A percentile compares a stretch with the other conserved stretches of the same genome.
Evolutionary conservation across 1,139 yeast species (phyloP).

Genomic region (Candida frijolesensis): DNA sequence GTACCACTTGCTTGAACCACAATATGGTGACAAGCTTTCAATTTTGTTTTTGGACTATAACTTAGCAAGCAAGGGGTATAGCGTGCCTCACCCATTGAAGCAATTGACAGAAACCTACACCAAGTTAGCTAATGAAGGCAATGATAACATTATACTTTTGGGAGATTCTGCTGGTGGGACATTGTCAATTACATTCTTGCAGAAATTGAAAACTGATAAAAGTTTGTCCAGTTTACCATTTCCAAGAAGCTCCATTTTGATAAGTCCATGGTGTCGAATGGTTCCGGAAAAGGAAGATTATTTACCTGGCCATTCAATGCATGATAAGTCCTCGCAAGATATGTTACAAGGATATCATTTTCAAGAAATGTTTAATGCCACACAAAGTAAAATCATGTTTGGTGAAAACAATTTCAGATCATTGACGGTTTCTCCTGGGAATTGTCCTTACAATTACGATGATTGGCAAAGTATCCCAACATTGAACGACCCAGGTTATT

Average conservation of each 20-base stretch:
- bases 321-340: slow-evolving; percentile 36
- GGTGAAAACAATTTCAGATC: slow-evolving; percentile 15
- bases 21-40: slow-evolving; percentile 27
- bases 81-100: slow-evolving; percentile 37
- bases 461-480: slow-evolving; percentile 42
- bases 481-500: slow-evolving; percentile 26
- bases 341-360: slow-evolving; percentile 25
- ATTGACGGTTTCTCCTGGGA: slow-evolving; percentile 21
- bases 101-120: slow-evolving; percentile 36
- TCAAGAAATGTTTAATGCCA: slow-evolving; percentile 1
- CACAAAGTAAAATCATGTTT: slow-evolving; percentile 9
- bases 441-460: slow-evolving; percentile 17
- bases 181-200: slow-evolving; percentile 31
- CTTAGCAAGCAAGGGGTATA: slow-evolving; percentile 33
- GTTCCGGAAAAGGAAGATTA: slow-evolving; percentile 15
- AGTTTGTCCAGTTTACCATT: slow-evolving; percentile 18
- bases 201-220: slow-evolving; percentile 24
- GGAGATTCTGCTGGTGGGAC: slow-evolving; percentile 52
- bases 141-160: slow-evolving; percentile 32
- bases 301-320: slow-evolving; percentile 33
- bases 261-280: slow-evolving; percentile 43
- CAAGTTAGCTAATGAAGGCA: slow-evolving; percentile 26
- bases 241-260: slow-evolving; percentile 35
- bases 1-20: slow-evolving; percentile 31
- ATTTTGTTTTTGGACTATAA: slow-evolving; percentile 42